Base-by-base conservation (phyloP, 2,329 filamentous ascomycete species). In the Pseudogymnoascus sp. region DNA sequence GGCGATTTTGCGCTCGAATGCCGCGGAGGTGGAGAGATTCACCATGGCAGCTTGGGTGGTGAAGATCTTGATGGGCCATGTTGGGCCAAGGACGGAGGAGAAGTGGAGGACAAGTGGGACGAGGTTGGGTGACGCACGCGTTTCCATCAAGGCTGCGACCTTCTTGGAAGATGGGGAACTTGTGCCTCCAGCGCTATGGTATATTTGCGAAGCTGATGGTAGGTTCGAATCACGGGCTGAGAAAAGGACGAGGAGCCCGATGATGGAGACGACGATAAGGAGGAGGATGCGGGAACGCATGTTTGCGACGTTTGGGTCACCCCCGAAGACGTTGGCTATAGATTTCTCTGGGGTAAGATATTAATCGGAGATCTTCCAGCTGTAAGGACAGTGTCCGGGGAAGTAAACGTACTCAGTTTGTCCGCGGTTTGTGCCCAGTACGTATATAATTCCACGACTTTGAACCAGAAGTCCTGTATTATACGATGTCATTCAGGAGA, bases 11-110 rank as follows among this genome's bases (percentile, higher is more conserved):
- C 76, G 76, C 10, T 69, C 68, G 61, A 78, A 74, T 10, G 76
- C 66, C 1, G 74, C 71, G 3, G 74, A 75, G 67, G 67, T 33
- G 68, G 64, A 24, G 61, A 62, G 31, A 40, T 60, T 38, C 16
- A 7, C 26, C 16, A 60, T 40, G 46, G 26, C 22, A 3, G 31
- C 41, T n/a, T 53, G 22, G 24, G 6, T 70, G 68, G 78, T 80
- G 66, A 76, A 78, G 43, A 79, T 74, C 22, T 79, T 70, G 40
- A 81, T 74, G 4, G 77, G 77, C 78, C 78, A 80, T 8, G 67
- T 65, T 8, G 78, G 76, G 0, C 78, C 78, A 4, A 80, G 75
- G 10, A 77, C 73, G 43, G 69, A 69, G 40, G 71, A 67, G 65
- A 76, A 78, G 62, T 78, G 75, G 12, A 78, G 67, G 40, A 78